Conservation (phyloP, 495 filamentous ascomycete genomes). For the Aspergillus avenaceus region DNA sequence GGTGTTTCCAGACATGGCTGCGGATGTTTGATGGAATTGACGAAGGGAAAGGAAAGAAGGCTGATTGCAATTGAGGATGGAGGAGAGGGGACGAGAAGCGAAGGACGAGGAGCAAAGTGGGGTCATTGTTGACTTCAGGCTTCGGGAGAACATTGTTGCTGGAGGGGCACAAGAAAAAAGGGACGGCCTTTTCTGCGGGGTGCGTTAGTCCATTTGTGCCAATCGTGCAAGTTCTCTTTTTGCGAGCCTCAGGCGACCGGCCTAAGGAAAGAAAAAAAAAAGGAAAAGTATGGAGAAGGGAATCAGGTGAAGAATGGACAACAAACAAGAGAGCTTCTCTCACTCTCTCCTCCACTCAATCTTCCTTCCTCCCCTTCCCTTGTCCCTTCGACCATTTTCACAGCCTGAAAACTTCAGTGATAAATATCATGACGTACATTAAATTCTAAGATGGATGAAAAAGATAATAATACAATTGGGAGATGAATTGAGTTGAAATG, state of each 20-base stretch:
- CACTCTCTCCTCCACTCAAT: too few species aligned
- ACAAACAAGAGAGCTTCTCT: too few species aligned
- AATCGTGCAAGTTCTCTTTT: conserved; percentile 13
- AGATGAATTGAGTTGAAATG: too few species aligned
- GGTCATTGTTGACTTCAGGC: conserved; percentile 43
- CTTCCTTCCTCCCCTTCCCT: too few species aligned
- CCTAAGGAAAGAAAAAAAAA: background rate
- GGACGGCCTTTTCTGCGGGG: conserved; percentile 13
- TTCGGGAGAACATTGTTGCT: conserved; percentile 50
- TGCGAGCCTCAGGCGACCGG: conserved; percentile 4
- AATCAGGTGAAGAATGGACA: too few species aligned
- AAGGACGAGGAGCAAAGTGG: conserved; percentile 37
- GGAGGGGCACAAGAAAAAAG: conserved; percentile 32
- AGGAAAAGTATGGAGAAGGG: too few species aligned
- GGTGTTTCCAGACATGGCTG: conserved; percentile 56
- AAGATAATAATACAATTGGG: too few species aligned
- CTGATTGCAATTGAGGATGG: conserved; percentile 37
- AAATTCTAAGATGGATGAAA: too few species aligned
- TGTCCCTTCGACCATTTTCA: too few species aligned
- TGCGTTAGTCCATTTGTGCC: conserved; percentile 16
- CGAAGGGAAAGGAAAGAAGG: conserved; percentile 42
- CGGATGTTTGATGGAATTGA: conserved; percentile 59
- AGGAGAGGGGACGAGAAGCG: conserved; percentile 43
- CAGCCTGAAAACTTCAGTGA: too few species aligned
- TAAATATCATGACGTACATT: too few species aligned